phyloP scores from a whole-genome alignment of 1,284 basidiomycete genomes.

The Ustilago xerochloae region DNA sequence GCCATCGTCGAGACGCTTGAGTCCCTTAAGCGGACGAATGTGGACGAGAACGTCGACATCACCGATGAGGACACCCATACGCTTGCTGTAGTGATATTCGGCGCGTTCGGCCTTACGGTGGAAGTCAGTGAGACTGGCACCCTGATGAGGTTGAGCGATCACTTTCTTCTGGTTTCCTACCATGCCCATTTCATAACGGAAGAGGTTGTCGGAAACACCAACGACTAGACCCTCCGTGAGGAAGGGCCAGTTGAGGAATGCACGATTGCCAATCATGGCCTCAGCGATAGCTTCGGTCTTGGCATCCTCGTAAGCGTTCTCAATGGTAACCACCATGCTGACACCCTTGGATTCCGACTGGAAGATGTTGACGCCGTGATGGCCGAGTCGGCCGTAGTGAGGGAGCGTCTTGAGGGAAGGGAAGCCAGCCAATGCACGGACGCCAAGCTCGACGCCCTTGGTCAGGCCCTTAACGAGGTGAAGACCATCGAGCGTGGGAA shows the following conservation, averaged over 20 bases:
- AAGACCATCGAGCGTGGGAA: constrained; percentile 85
- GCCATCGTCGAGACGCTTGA: constrained; percentile 87
- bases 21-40: constrained; percentile 72
- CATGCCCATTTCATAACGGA: constrained; percentile 75
- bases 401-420: constrained; percentile 91
- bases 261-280: constrained; percentile 75
- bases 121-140: constrained; percentile 71
- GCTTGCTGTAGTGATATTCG: constrained; percentile 87
- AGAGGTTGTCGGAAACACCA: constrained; percentile 85
- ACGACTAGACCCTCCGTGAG: constrained; percentile 89
- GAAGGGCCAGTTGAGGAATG: constrained; percentile 92
- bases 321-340: constrained; percentile 88
- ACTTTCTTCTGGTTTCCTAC: constrained; percentile 51
- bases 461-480: constrained; percentile 87
- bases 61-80: constrained; percentile 86
- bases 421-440: constrained; percentile 90
- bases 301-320: constrained; percentile 78
- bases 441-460: constrained; percentile 87
- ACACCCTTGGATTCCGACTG: constrained; percentile 88
- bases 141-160: constrained; percentile 46
- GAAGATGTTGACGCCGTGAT: constrained; percentile 93
- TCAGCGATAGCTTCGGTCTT: constrained; percentile 77
- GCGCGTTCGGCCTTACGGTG: constrained; percentile 71
- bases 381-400: constrained; percentile 79
- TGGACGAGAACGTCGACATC: constrained; percentile 71